These are phyloP conservation scores for Calocybe gangraenosa DNA, from an alignment of 768 basidiomycete species.

Conservation along the genomic window DNA sequence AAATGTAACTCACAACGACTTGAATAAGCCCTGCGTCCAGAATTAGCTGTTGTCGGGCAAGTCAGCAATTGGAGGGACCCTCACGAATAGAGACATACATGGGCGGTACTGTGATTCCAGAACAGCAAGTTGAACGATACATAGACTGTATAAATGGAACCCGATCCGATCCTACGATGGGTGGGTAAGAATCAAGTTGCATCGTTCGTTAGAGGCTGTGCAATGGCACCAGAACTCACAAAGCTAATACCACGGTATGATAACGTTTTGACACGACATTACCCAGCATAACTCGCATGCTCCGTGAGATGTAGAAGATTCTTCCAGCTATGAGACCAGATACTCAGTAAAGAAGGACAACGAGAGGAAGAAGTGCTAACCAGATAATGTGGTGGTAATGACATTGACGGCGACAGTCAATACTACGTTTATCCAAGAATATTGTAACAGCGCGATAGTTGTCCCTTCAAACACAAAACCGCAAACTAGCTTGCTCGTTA, in stretches of 20 bases:
- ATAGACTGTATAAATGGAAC: constrained; percentile 32
- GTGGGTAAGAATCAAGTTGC: too few relatives aligned
- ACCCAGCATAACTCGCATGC: constrained; percentile 22
- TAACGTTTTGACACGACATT: constrained; percentile 25
- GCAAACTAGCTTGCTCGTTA: constrained; percentile 11
- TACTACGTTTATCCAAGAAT: constrained; percentile 29
- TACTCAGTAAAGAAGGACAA: too few relatives aligned
- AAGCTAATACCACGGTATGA: constrained; percentile 28
- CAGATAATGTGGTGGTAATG: constrained; percentile 28
- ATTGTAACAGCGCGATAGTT: constrained; percentile 13
- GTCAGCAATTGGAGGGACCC: not conserved
- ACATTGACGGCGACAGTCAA: constrained; percentile 31
- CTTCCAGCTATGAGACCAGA: constrained; percentile 24
- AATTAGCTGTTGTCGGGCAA: constrained; percentile 5
- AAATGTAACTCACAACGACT: constrained; percentile 15
- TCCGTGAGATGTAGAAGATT: constrained; percentile 28
- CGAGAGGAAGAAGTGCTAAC: constrained; percentile 15
- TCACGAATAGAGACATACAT: constrained; percentile 20
- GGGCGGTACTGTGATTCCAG: constrained; percentile 18
- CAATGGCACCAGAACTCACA: constrained; percentile 22
- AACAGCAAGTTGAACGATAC: constrained; percentile 26
- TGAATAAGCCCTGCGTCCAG: constrained; percentile 17
- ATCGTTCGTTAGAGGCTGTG: not conserved
- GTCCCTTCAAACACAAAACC: constrained; percentile 15
- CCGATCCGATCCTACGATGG: constrained; percentile 33